A percentile compares a stretch with the other conserved stretches of the same genome.
These are phyloP conservation scores for Saturnispora halmiae DNA, from an alignment of 805 yeast species.

Conservation along the genomic window DNA sequence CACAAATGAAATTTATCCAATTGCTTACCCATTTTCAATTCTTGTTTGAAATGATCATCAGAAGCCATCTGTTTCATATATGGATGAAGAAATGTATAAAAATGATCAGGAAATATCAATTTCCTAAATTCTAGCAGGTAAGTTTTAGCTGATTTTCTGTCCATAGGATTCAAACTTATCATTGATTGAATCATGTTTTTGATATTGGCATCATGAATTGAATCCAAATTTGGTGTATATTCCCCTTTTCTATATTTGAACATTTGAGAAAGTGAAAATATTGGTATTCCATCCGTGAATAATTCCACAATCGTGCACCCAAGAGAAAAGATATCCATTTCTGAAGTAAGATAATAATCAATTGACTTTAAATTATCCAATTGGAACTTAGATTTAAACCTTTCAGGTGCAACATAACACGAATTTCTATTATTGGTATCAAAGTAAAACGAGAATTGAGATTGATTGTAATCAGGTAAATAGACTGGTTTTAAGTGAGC, in stretches of 20 bases:
- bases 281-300: conserved; percentile 76
- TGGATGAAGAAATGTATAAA: conserved; percentile 61
- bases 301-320: conserved; percentile 91
- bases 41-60: conserved; percentile 1
- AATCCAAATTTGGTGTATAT: conserved; percentile 51
- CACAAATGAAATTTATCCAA: conserved; percentile 30
- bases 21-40: not conserved
- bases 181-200: conserved; percentile 51
- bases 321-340: conserved; percentile 74
- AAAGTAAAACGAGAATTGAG: conserved; percentile 83
- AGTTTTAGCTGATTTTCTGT: conserved; percentile 47
- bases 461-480: conserved; percentile 88
- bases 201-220: conserved; percentile 42
- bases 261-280: conserved; percentile 78
- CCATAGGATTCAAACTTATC: conserved; percentile 53
- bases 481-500: conserved; percentile 76
- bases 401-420: conserved; percentile 92
- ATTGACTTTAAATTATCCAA: conserved; percentile 13
- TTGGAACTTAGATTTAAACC: conserved; percentile 41
- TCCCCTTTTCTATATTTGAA: conserved; percentile 72
- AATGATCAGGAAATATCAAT: conserved; percentile 54
- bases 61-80: conserved; percentile 36
- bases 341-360: conserved; percentile 35
- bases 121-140: conserved; percentile 44
- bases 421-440: conserved; percentile 81